Conservation (phyloP, 2,329 filamentous ascomycete species). For the Diaporthe sp. region DNA sequence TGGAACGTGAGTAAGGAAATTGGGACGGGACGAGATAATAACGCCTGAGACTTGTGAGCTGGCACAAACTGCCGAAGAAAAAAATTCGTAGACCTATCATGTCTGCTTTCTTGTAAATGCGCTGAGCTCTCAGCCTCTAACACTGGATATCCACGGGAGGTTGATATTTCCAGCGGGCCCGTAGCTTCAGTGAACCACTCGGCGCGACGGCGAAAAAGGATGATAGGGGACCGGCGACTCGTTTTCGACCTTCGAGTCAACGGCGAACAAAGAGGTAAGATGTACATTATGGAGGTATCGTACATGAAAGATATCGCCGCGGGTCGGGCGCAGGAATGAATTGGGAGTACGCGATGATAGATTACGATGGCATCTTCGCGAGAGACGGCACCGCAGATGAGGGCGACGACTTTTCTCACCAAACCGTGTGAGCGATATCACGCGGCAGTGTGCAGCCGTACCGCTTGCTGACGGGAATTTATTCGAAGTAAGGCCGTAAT, state of each 20-base stretch:
- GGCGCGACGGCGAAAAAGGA: neutral
- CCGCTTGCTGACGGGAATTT: conserved; percentile 13
- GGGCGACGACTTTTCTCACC: conserved; percentile 8
- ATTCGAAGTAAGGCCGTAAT: conserved; percentile 46
- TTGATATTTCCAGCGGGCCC: neutral
- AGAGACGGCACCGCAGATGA: neutral
- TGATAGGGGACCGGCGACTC: too few relatives aligned
- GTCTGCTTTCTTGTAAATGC: neutral
- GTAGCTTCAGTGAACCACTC: neutral
- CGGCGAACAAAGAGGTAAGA: neutral
- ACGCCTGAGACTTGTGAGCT: neutral
- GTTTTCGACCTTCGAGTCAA: too few relatives aligned
- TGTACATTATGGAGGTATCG: conserved; percentile 4
- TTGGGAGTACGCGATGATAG: too few relatives aligned
- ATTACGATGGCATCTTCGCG: neutral
- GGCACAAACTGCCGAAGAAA: neutral
- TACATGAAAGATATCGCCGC: neutral
- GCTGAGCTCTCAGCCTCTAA: neutral
- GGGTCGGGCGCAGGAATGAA: neutral
- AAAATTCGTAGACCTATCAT: neutral
- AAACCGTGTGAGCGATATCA: conserved; percentile 23
- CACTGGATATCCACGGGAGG: neutral
- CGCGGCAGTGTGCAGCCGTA: conserved; percentile 24
- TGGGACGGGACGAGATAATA: neutral
- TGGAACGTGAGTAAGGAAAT: neutral